Evolutionary conservation across 106 monocot species (phyloP), one percentile per base, ranked within the genome.

Genomic region (Vanilla planifolia): DNA sequence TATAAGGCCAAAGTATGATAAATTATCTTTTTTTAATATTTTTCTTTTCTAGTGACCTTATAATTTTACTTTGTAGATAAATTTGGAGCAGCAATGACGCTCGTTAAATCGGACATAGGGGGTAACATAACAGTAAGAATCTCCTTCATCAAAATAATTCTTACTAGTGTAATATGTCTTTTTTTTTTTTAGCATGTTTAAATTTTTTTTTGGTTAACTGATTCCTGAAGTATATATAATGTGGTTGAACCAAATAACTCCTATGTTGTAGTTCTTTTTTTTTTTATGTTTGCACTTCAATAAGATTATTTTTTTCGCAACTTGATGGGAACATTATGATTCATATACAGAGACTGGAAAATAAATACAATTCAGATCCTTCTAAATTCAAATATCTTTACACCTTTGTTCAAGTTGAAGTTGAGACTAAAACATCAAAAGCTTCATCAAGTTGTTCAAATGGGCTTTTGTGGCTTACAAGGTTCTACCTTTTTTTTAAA

Each of bases 61-160:
- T 22, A 13, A 15, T 74, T 9, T 65, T 6, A 44, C 0, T 55
- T 79, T 24, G 15, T 79, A 98, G 96, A 98, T 64, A 98, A 98
- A 52, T 88, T 98, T 81, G 96, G 96, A 67, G 87, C 87, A 77
- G 87, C 96, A 10, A 80, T 98, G 87, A 44, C 82, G 55, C 78
- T 98, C 43, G 96, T 98, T 22, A 98, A 98, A 74, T 67, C 79
- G 51, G 96, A 98, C 48, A 91, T 98, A 17, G 96, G 96, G 42
- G 96, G 96, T 55, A 98, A 98, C 57, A 85, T 88, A 59, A 70
- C 84, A 51, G 96, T 96, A 65, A 73, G 77, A 43, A 65, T 30
- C 2, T 34, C 15, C 25, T 41, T 3, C 28, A 23, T 24, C 19
- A 16, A 22, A 21, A 11, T 40, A 59, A 43, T 52, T n/a, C 53